A percentile compares a stretch with the other conserved stretches of the same genome.
Conservation (phyloP, 352 stramenopile species). For the Globisporangium polare region DNA sequence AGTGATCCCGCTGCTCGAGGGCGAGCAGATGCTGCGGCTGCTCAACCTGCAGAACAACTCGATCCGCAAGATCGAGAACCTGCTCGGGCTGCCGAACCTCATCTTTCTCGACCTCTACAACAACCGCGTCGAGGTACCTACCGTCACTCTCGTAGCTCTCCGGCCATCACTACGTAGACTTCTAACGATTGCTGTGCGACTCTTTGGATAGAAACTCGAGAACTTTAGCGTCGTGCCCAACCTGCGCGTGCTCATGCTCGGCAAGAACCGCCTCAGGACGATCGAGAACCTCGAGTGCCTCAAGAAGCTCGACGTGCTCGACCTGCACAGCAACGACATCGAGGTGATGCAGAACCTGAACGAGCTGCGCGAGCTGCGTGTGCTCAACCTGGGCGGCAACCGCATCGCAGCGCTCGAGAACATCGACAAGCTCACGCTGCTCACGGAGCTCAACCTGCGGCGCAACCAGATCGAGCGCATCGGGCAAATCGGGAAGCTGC, state of each 20-base stretch:
- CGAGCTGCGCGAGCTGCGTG: slow-evolving; percentile 76
- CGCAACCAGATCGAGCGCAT: slow-evolving; percentile 74
- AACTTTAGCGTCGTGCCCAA: slow-evolving; percentile 79
- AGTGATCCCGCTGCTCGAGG: slow-evolving; percentile 83
- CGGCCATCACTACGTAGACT: too few relatives aligned
- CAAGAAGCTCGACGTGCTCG: slow-evolving; percentile 89
- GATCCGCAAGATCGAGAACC: slow-evolving; percentile 82
- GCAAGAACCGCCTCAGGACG: slow-evolving; percentile 76
- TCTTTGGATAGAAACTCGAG: slow-evolving; percentile 47
- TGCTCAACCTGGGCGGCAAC: slow-evolving; percentile 91
- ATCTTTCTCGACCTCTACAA: slow-evolving; percentile 94
- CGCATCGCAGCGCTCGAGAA: slow-evolving; percentile 71
- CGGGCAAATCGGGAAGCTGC: slow-evolving; percentile 54
- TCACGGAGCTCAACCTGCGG: slow-evolving; percentile 90
- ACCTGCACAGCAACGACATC: slow-evolving; percentile 91
- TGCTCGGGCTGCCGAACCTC: slow-evolving; percentile 81
- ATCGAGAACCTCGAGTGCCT: slow-evolving; percentile 87
- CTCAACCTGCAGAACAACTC: slow-evolving; percentile 92
- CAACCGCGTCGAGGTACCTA: slow-evolving; percentile 88
- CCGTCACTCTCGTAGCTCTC: too few relatives aligned
- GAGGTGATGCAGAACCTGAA: slow-evolving; percentile 85
- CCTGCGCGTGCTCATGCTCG: slow-evolving; percentile 91
- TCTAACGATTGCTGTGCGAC: too few relatives aligned
- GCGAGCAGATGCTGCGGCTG: slow-evolving; percentile 84
- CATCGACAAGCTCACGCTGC: slow-evolving; percentile 65